These are phyloP conservation scores for Lyophyllum decastes DNA, from an alignment of 768 basidiomycete species.

Conservation along the genomic window DNA sequence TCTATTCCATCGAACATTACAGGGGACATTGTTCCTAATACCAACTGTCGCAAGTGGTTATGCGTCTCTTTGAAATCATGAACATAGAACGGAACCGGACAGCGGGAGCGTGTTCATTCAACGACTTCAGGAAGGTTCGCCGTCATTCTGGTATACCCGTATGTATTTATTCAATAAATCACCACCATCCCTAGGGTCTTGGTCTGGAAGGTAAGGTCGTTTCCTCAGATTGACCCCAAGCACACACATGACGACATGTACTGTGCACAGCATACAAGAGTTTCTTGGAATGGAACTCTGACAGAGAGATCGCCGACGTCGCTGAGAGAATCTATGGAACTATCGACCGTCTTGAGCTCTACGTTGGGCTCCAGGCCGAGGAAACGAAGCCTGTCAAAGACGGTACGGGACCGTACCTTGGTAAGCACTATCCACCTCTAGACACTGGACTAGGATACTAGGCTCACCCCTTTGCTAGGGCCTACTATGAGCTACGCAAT, in stretches of 20 bases:
- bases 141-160: not conserved
- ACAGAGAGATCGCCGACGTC: slow-evolving; percentile 64
- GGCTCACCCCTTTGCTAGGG: slow-evolving; percentile 33
- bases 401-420: slow-evolving; percentile 85
- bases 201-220: slow-evolving; percentile 66
- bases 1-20: not conserved
- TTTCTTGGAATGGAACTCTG: slow-evolving; percentile 83
- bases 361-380: slow-evolving; percentile 80
- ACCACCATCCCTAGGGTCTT: slow-evolving; percentile 61
- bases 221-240: not conserved
- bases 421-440: slow-evolving; percentile 37
- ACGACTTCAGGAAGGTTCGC: slow-evolving; percentile 73
- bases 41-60: slow-evolving; percentile 36
- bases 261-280: slow-evolving; percentile 66
- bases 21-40: not conserved
- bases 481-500: slow-evolving; percentile 87
- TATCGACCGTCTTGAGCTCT: slow-evolving; percentile 80
- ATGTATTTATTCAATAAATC: not conserved
- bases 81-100: slow-evolving; percentile 74
- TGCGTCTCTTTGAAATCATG: slow-evolving; percentile 83
- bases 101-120: slow-evolving; percentile 84
- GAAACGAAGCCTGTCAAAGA: slow-evolving; percentile 72
- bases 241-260: not conserved
- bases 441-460: not conserved
- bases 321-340: slow-evolving; percentile 80